Conservation (phyloP, 495 filamentous ascomycete genomes). For the Rhypophila decipiens region DNA sequence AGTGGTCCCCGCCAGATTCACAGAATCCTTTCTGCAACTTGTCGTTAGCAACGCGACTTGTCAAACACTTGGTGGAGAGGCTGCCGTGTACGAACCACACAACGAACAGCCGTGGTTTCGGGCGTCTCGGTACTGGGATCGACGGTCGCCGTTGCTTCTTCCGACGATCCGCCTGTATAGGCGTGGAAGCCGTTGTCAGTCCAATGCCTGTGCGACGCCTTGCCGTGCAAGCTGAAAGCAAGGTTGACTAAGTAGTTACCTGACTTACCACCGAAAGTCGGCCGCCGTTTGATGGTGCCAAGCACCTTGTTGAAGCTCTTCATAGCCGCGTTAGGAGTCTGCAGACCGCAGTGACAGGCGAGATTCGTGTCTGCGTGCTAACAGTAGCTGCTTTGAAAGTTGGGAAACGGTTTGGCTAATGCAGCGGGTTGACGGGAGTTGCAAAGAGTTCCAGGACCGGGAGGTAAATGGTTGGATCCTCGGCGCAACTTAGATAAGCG, state of each 20-base stretch:
- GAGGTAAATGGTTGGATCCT: no score
- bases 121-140: slow-evolving; percentile 42
- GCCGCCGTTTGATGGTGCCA: slow-evolving; percentile 43
- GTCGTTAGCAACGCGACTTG: slow-evolving; percentile 9
- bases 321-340: no score
- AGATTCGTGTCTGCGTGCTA: neutral
- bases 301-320: slow-evolving; percentile 50
- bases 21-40: slow-evolving; percentile 57
- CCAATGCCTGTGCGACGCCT: no score
- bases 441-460: no score
- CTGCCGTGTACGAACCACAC: slow-evolving; percentile 36
- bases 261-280: slow-evolving; percentile 29
- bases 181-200: neutral
- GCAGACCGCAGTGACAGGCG: no score
- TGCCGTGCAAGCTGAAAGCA: no score
- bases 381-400: no score
- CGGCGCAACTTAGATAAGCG: no score
- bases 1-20: slow-evolving; percentile 60
- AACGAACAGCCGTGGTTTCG: slow-evolving; percentile 50
- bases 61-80: neutral
- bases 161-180: neutral
- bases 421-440: no score
- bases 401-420: no score
- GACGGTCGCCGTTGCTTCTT: neutral
- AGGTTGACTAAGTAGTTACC: slow-evolving; percentile 10